Conservation (phyloP, 805 yeast genomes). For the Debaryomyces castellii region DNA sequence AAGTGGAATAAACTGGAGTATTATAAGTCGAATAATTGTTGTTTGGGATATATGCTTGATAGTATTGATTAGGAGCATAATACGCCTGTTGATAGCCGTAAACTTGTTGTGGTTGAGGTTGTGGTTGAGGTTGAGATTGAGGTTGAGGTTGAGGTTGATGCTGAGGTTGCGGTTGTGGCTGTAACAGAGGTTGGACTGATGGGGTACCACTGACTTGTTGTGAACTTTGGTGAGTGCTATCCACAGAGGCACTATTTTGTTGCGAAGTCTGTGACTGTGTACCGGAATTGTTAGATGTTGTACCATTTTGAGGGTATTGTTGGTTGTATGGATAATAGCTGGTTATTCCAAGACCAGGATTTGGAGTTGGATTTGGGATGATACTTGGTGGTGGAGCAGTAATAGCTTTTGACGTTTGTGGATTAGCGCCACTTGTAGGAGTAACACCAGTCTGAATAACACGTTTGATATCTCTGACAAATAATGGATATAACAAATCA, state of each 20-base stretch:
- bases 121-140: slow-evolving; percentile 9
- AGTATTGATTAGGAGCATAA: slow-evolving; percentile 23
- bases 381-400: slow-evolving; percentile 11
- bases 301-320: slow-evolving; percentile 9
- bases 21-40: slow-evolving; percentile 14
- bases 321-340: slow-evolving; percentile 14
- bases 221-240: slow-evolving; percentile 3
- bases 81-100: slow-evolving; percentile 24
- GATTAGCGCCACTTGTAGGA: slow-evolving; percentile 17
- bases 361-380: slow-evolving; percentile 5
- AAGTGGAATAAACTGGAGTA: slow-evolving; percentile 14
- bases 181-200: slow-evolving; percentile 8
- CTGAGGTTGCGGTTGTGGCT: slow-evolving; percentile 7
- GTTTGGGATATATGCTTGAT: slow-evolving; percentile 17
- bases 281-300: slow-evolving; percentile 4
- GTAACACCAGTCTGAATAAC: slow-evolving; percentile 47
- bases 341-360: slow-evolving; percentile 6
- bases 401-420: slow-evolving; percentile 10
- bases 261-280: slow-evolving; percentile 11
- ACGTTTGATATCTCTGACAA: slow-evolving; percentile 71
- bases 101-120: slow-evolving; percentile 12
- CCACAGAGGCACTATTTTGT: slow-evolving; percentile 3
- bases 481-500: slow-evolving; percentile 64
- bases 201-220: slow-evolving; percentile 4
- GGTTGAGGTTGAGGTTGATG: slow-evolving; percentile 1